Evolutionary conservation across 192 early-diverging fungal genomes (phyloP).

Genomic region (Umbelopsis vinacea): DNA sequence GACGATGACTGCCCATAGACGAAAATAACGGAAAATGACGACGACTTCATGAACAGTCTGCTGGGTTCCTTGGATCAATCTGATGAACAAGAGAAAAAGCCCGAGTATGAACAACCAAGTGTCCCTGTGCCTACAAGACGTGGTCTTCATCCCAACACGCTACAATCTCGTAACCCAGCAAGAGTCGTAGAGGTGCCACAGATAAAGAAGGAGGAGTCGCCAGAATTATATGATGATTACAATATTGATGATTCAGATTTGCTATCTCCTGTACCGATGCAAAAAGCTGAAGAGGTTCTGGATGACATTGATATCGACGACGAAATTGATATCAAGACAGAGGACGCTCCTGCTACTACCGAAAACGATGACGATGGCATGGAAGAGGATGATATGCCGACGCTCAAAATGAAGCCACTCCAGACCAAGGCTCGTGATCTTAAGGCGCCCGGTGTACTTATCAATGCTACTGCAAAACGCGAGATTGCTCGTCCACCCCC

Average conservation of each 20-base stretch:
- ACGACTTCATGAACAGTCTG: slow-evolving; percentile 9
- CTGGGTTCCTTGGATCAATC: neutral
- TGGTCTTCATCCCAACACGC: slow-evolving; percentile 2
- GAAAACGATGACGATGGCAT: slow-evolving; percentile 26
- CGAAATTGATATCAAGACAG: neutral
- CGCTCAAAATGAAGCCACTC: slow-evolving; percentile 23
- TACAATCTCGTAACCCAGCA: neutral
- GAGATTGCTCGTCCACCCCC: neutral
- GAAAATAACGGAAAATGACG: neutral
- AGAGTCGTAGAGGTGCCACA: neutral
- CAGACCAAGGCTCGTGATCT: slow-evolving; percentile 26
- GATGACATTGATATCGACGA: slow-evolving; percentile 5
- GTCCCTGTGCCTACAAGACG: slow-evolving; percentile 11
- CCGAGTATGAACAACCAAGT: neutral
- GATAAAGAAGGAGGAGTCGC: neutral
- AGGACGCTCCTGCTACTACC: neutral
- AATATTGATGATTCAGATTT: neutral
- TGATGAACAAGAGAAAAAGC: neutral
- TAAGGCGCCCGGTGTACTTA: neutral
- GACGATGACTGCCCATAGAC: neutral
- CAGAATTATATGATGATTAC: neutral
- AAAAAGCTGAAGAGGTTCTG: neutral
- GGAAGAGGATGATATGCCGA: slow-evolving; percentile 17
- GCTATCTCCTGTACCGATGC: neutral
- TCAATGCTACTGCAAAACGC: slow-evolving; percentile 5